Percentiles rank a stretch among this genome's conserved stretches.
These are phyloP conservation scores for Clavulina sp. DNA, from an alignment of 768 basidiomycete genomes.

Conservation along the genomic window DNA sequence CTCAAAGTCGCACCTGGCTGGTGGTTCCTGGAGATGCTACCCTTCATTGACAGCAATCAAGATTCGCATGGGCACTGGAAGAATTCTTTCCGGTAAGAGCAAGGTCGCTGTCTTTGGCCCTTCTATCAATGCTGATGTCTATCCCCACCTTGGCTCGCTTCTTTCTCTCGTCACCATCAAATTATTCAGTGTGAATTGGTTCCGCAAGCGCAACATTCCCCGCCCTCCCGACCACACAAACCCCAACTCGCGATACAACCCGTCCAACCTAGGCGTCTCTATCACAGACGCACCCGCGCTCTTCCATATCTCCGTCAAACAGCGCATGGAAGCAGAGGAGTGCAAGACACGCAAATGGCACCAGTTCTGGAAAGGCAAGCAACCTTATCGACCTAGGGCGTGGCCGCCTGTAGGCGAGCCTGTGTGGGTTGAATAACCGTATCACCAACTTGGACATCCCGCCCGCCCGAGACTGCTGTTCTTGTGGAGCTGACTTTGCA, in stretches of 20 bases:
- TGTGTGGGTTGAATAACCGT: background rate
- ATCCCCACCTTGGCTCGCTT: background rate
- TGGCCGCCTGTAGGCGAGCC: background rate
- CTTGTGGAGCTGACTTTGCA: no score
- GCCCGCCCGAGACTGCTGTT: no score
- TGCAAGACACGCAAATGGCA: background rate
- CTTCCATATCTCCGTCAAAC: conserved; percentile 8
- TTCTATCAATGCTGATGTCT: background rate
- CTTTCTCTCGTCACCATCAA: background rate
- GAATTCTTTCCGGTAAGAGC: conserved; percentile 2
- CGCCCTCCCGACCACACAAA: background rate
- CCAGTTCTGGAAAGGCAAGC: background rate
- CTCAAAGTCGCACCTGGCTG: background rate
- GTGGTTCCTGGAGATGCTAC: conserved; percentile 5
- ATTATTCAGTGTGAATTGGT: background rate
- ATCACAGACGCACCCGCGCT: background rate
- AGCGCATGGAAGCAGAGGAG: conserved; percentile 2
- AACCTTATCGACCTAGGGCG: background rate
- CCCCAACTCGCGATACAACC: background rate
- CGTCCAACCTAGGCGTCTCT: background rate
- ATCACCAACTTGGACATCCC: no score
- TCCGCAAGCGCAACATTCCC: background rate
- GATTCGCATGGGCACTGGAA: conserved; percentile 6
- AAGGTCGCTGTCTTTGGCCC: background rate
- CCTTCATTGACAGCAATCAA: conserved; percentile 2